phyloP scores from a whole-genome alignment of 2,329 filamentous ascomycete species.

The Fusarium hostae region DNA sequence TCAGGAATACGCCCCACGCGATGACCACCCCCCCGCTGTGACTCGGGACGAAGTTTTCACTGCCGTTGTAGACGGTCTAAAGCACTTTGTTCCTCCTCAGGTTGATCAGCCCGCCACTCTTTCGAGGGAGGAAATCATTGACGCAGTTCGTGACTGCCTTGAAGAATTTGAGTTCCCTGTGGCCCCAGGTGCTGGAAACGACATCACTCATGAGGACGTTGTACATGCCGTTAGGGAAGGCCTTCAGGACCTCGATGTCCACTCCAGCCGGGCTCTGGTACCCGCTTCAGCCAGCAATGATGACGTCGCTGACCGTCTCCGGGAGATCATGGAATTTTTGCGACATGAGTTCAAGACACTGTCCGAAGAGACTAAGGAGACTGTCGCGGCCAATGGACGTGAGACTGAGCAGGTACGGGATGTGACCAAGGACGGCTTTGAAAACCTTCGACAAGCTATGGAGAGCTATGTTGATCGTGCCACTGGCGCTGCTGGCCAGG shows the following conservation, averaged over 20 bases:
- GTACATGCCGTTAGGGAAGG: slow-evolving; percentile 72
- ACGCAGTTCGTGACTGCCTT: slow-evolving; percentile 85
- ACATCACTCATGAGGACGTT: slow-evolving; percentile 70
- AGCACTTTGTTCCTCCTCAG: slow-evolving; percentile 80
- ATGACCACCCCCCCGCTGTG: slow-evolving; percentile 67
- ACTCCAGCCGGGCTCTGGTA: slow-evolving; percentile 54
- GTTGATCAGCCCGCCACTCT: slow-evolving; percentile 75
- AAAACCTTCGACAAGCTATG: slow-evolving; percentile 81
- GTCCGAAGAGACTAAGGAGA: slow-evolving; percentile 77
- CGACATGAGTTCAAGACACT: slow-evolving; percentile 68
- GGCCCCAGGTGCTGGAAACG: slow-evolving; percentile 64
- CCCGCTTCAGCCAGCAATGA: slow-evolving; percentile 55
- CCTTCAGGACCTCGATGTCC: slow-evolving; percentile 62
- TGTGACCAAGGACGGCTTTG: slow-evolving; percentile 87
- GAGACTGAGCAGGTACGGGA: slow-evolving; percentile 91
- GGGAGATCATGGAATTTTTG: slow-evolving; percentile 73
- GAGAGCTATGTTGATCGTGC: slow-evolving; percentile 82
- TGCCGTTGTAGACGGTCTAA: slow-evolving; percentile 86
- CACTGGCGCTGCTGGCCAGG: slow-evolving; percentile 74
- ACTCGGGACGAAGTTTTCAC: slow-evolving; percentile 87
- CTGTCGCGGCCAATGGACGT: slow-evolving; percentile 79
- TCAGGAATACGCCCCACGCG: slow-evolving; percentile 72
- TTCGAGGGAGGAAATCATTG: slow-evolving; percentile 84
- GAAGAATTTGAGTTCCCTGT: slow-evolving; percentile 84
- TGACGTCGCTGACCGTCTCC: slow-evolving; percentile 65